These are phyloP conservation scores for Acrasis kona DNA, from an alignment of 78 protist species.

Conservation along the genomic window DNA sequence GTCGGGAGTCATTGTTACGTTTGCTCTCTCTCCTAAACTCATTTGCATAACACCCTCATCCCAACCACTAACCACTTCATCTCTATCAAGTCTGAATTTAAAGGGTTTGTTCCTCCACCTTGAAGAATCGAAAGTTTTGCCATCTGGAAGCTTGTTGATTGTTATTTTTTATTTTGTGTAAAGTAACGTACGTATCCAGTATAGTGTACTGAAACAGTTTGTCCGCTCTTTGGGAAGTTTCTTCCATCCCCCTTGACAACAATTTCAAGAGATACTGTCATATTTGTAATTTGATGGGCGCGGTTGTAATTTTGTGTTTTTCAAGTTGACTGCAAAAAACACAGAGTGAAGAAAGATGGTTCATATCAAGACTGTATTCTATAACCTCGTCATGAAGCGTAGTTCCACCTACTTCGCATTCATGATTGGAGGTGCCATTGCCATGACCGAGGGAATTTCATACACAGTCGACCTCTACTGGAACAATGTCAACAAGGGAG, in stretches of 20 bases:
- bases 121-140: conserved; percentile 29
- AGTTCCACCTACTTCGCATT: too few species aligned
- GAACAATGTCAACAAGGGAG: too few species aligned
- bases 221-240: conserved; percentile 22
- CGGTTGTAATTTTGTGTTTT: too few species aligned
- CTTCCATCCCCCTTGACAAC: conserved; percentile 35
- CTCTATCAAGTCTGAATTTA: conserved; percentile 26
- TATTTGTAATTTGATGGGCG: too few species aligned
- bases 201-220: conserved; percentile 52
- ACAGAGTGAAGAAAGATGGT: too few species aligned
- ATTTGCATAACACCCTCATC: conserved; percentile 61
- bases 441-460: too few species aligned
- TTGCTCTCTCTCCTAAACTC: conserved; percentile 54
- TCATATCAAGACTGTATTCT: too few species aligned
- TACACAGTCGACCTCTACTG: too few species aligned
- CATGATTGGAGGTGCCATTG: too few species aligned
- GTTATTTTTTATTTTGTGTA: too few species aligned
- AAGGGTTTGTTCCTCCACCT: conserved; percentile 16
- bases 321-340: too few species aligned
- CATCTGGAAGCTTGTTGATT: conserved; percentile 55
- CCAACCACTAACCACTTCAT: conserved; percentile 76
- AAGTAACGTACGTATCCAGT: conserved; percentile 45
- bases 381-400: too few species aligned
- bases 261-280: conserved; percentile 15
- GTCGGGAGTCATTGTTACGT: conserved; percentile 43